Conservation (phyloP, 306 rosid species). For the Begonia peltatifolia region DNA sequence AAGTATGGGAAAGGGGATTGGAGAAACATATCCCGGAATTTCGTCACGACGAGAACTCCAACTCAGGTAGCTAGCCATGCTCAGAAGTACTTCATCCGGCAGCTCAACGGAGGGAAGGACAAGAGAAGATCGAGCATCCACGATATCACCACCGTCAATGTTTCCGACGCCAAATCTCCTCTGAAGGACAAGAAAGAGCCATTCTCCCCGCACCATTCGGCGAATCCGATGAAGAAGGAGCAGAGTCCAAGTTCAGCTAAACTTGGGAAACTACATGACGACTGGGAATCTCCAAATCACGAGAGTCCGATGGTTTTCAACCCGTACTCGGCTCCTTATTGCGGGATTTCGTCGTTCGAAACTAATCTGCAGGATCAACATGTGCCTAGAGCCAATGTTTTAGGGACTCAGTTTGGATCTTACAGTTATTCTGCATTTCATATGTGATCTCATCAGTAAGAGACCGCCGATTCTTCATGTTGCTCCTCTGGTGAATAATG, state of each 20-base stretch:
- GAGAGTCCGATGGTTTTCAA: constrained; percentile 24
- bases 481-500: too few relatives aligned
- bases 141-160: constrained; percentile 70
- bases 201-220: constrained; percentile 22
- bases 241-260: constrained; percentile 19
- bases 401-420: constrained; percentile 36
- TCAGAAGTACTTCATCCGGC: constrained; percentile 79
- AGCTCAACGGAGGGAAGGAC: constrained; percentile 60
- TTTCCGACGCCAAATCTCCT: constrained; percentile 34
- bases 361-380: constrained; percentile 37
- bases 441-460: constrained; percentile 38
- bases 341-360: constrained; percentile 39
- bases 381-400: constrained; percentile 26
- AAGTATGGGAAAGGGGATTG: constrained; percentile 94
- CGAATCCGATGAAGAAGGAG: constrained; percentile 17
- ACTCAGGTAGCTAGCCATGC: constrained; percentile 97
- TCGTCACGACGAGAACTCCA: constrained; percentile 79
- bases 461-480: constrained; percentile 11
- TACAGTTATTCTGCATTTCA: constrained; percentile 27
- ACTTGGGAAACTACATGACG: constrained; percentile 33
- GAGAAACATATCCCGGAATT: constrained; percentile 79
- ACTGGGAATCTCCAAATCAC: constrained; percentile 29
- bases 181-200: constrained; percentile 20
- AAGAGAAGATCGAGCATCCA: constrained; percentile 92
- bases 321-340: constrained; percentile 29